These are phyloP conservation scores for Myxozyma lipomycoides DNA, from an alignment of 805 yeast species.

Conservation along the genomic window DNA sequence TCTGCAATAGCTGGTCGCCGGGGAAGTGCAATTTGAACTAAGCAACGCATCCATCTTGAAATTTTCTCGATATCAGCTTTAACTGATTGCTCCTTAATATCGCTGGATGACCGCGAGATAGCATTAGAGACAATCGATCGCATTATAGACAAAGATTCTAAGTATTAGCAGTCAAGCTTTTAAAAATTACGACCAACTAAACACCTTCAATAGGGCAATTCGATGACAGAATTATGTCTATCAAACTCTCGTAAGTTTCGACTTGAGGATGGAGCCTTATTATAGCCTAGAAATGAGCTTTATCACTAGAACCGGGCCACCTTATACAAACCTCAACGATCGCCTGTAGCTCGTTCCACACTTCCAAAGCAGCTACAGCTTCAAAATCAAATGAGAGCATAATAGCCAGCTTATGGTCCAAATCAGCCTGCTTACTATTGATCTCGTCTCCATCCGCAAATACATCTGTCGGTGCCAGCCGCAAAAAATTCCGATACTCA, in stretches of 20 bases:
- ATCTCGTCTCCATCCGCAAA: neutral
- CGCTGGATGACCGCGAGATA: neutral
- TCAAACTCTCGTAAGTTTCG: constrained; percentile 10
- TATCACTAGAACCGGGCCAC: neutral
- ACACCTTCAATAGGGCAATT: constrained; percentile 13
- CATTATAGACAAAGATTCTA: constrained; percentile 8
- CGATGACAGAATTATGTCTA: constrained; percentile 15
- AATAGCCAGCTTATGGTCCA: constrained; percentile 3
- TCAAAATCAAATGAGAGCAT: constrained; percentile 19
- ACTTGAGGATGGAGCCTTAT: constrained; percentile 1
- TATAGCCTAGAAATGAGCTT: neutral
- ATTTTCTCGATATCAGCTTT: constrained; percentile 10
- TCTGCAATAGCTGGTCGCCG: constrained; percentile 12
- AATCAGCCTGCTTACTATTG: neutral
- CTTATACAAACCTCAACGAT: constrained; percentile 5
- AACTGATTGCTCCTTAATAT: neutral
- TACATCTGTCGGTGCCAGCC: neutral
- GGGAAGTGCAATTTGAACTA: constrained; percentile 15
- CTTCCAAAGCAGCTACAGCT: constrained; percentile 12
- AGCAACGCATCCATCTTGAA: constrained; percentile 20
- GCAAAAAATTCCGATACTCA: neutral
- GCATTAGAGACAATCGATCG: neutral
- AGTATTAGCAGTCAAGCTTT: neutral
- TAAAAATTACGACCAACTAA: neutral
- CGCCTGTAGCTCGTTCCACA: constrained; percentile 9